Evolutionary conservation across 495 filamentous ascomycete genomes (phyloP), one percentile per base, ranked within the genome.

Genomic region (Endocarpon pusillum): DNA sequence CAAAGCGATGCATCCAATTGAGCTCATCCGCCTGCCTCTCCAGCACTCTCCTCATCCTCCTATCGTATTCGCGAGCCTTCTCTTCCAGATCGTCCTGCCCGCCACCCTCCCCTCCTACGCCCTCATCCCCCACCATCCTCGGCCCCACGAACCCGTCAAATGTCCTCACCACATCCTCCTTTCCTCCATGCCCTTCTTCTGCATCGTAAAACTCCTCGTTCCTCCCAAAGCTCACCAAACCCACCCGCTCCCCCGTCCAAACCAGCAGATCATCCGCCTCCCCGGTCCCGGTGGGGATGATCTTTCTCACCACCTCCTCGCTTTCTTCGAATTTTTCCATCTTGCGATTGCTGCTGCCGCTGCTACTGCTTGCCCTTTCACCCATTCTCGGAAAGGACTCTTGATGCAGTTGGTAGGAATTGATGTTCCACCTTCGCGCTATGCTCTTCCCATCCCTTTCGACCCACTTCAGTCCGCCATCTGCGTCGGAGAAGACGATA

Each of bases 381-480:
- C 21, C 22, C 8, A n/a, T n/a, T 19, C 18, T 33, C n/a, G n/a
- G n/a, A 19, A n/a, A 9, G 16, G 16, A 11, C n/a, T 27, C 21
- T 22, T 22, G 30, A 17, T 45, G 46, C 8, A 46, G 45, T 9
- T 49, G 40, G 9, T 52, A 52, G 5, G 51, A 47, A 23, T 67
- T 84, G 49, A 79, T 64, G 43, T 78, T 82, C 55, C 74, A 78
- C 11, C 70, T 68, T 18, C 87, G 72, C 27, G 85, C 78, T 43
- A 81, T 71, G n/a, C 74, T 73, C 35, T 73, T 73, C 8, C 83
- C 84, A 45, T 94, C 81, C 17, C 85, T 66, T 54, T 96, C 87
- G 17, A 89, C 68, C 86, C 87, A 94, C 54, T 84, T 92, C 38
- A 96, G 49, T 38, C 75, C 74, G 0, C 87, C 87, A 31, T 82